Base-by-base conservation (phyloP, 2,329 filamentous ascomycete species). In the Aaosphaeria pasadenensis region DNA sequence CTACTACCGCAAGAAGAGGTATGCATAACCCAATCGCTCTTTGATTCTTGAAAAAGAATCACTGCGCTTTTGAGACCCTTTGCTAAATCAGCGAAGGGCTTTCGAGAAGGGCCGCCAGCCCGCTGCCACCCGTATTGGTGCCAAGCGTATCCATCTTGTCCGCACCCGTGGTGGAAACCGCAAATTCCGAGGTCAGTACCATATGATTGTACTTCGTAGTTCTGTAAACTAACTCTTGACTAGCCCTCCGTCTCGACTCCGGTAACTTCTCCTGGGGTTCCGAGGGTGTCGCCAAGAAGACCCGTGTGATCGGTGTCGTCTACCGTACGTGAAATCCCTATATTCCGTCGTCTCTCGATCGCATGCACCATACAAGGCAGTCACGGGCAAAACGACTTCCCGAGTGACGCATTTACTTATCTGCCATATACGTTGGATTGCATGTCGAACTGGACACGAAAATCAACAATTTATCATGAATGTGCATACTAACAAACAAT, bases 51-150 rank as follows among this genome's bases (percentile, higher is more conserved):
- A 70, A 71, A 78, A 74, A 80, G 17, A 24, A 24, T 24, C 17
- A 24, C 17, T 24, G 17, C 17, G 17, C 17, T 24, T 24, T 24
- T 24, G 17, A 24, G 17, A 24, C 17, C 17, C 17, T 24, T 24
- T 24, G 17, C 17, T 24, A 24, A 73, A 75, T 71, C 74, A 69
- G 71, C 82, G 85, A 90, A 99, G 94, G 92, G 95, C 91, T 85
- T 99, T 99, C 89, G 95, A 99, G 87, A 91, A 91, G 80, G 94
- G 94, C 78, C 92, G 94, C 77, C 94, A 99, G 86, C 89, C 92
- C 76, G 90, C 94, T 84, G 95, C 94, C 86, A 99, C 94, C 81
- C 89, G 92, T 88, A 97, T 99, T 79, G 94, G 95, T 71, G 74
- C 87, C 75, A 96, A 96, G 88, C 87, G 91, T 77, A 86, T 96